Evolutionary conservation across 1,284 basidiomycete genomes (phyloP).

Genomic region (Ustilago crameri): DNA sequence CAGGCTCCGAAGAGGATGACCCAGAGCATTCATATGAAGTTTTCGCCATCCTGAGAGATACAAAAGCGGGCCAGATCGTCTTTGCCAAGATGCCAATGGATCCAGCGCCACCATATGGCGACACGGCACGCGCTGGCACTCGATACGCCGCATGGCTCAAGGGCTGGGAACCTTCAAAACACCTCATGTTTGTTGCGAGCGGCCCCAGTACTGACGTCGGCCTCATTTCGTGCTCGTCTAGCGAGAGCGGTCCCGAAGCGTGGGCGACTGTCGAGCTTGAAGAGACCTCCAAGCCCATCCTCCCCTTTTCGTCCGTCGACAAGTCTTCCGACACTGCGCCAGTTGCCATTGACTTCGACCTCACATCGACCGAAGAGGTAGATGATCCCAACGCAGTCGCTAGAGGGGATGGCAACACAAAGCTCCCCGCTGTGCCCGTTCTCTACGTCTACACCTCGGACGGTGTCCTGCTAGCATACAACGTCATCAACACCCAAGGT

Average conservation of each 20-base stretch:
- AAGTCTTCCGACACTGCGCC: constrained; percentile 79
- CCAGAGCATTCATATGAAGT: constrained; percentile 72
- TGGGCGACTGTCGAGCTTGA: constrained; percentile 82
- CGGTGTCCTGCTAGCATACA: constrained; percentile 81
- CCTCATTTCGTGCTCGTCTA: constrained; percentile 72
- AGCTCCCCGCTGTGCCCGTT: constrained; percentile 73
- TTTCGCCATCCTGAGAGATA: constrained; percentile 76
- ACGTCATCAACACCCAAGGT: constrained; percentile 74
- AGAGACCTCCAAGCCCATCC: constrained; percentile 76
- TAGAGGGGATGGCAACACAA: constrained; percentile 69
- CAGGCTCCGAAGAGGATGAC: constrained; percentile 41
- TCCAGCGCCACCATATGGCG: constrained; percentile 73
- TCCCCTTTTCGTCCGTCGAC: constrained; percentile 75
- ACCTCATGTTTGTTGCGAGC: constrained; percentile 78
- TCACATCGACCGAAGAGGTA: constrained; percentile 74
- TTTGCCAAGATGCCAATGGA: constrained; percentile 71
- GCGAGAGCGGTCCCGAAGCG: constrained; percentile 67
- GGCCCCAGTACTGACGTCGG: constrained; percentile 81
- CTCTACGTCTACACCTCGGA: constrained; percentile 82
- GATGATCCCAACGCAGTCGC: constrained; percentile 73
- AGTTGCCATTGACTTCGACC: constrained; percentile 77
- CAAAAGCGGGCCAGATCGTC: constrained; percentile 73
- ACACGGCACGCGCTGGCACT: constrained; percentile 73
- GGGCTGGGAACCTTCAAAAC: constrained; percentile 76
- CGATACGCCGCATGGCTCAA: constrained; percentile 73